Base-by-base conservation (phyloP, 176 grass and related monocot genomes). In the Triticum timopheevii region DNA sequence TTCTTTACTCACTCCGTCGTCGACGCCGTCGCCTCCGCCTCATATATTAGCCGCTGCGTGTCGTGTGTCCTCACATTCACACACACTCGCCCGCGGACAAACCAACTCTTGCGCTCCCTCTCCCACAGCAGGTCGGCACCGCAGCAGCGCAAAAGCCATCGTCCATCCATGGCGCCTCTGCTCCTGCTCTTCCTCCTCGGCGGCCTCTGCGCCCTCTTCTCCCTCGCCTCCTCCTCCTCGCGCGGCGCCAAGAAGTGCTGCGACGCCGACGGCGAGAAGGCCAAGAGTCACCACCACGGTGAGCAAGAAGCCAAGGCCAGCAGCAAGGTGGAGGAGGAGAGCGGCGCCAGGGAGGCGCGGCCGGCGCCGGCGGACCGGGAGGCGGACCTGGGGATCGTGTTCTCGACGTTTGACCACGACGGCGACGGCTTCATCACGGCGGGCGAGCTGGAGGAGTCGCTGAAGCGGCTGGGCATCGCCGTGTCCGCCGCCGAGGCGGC, bases 371-470 rank as follows among this genome's bases (percentile, higher is more conserved):
- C 62, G 0, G 67, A 84, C 75, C 25, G 24, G 24, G 80, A 89
- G 61, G 73, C 58, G 3, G 91, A 88, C 67, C 89, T 94, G 3
- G 91, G 92, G 36, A 88, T 86, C 67, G 85, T 95, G 5, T 98
- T 98, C 89, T 90, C 91, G 1, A 92, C 91, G 76, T 98, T 98
- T 61, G 95, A 98, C 90, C 91, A 83, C 81, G 93, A 98, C 84
- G 93, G 95, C 65, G 95, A 98, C 79, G 91, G 95, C 3, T 98
- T 93, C 89, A 95, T 98, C 95, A 95, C 93, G 19, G 73, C 76
- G 1, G 65, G 13, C 9, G 95, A 98, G 90, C 91, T 98, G 38
- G 91, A 95, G 87, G 93, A 91, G 52, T 95, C 93, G 28, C 88
- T 98, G 77, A 86, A 69, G 17, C 78, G 90, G 84, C 79, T 98